Conservation (phyloP, 768 basidiomycete genomes). For the Pisolithus albus region DNA sequence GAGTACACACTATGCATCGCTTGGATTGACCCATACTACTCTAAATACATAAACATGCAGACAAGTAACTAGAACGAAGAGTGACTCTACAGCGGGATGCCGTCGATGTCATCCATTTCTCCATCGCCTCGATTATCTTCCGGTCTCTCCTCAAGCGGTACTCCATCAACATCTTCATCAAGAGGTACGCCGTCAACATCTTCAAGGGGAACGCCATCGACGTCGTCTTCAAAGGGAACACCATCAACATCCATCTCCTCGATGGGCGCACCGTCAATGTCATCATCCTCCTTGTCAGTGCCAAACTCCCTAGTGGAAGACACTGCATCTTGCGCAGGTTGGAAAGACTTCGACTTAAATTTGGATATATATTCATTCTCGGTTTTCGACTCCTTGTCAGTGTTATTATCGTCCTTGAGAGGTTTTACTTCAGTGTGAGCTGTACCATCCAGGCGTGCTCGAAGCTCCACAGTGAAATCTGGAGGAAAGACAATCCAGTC, state of each 20-base stretch:
- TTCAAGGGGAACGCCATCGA: slow-evolving; percentile 11
- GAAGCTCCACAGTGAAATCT: slow-evolving; percentile 71
- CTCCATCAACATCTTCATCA: slow-evolving; percentile 5
- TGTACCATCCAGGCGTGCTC: slow-evolving; percentile 66
- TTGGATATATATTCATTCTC: slow-evolving; percentile 42
- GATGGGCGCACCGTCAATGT: slow-evolving; percentile 22
- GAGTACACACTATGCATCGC: not conserved
- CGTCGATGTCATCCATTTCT: not conserved
- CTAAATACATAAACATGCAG: not conserved
- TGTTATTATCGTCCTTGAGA: slow-evolving; percentile 19
- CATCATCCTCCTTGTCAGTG: slow-evolving; percentile 31
- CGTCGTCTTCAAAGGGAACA: slow-evolving; percentile 24
- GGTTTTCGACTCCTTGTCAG: slow-evolving; percentile 13
- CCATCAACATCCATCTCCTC: slow-evolving; percentile 34
- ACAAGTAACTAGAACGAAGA: not conserved
- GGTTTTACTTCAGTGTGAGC: slow-evolving; percentile 23
- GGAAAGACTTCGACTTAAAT: slow-evolving; percentile 76
- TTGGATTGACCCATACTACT: not conserved
- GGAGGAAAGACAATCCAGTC: slow-evolving; percentile 96
- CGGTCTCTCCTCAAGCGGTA: not conserved
- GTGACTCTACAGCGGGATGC: not conserved
- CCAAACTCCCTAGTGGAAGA: slow-evolving; percentile 17
- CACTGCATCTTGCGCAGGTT: slow-evolving; percentile 48
- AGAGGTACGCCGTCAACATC: slow-evolving; percentile 34
- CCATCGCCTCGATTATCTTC: not conserved